Percentiles rank a stretch among this genome's conserved stretches.
Conservation (phyloP, 1,284 basidiomycete species). For the Tylopilus sp. region DNA sequence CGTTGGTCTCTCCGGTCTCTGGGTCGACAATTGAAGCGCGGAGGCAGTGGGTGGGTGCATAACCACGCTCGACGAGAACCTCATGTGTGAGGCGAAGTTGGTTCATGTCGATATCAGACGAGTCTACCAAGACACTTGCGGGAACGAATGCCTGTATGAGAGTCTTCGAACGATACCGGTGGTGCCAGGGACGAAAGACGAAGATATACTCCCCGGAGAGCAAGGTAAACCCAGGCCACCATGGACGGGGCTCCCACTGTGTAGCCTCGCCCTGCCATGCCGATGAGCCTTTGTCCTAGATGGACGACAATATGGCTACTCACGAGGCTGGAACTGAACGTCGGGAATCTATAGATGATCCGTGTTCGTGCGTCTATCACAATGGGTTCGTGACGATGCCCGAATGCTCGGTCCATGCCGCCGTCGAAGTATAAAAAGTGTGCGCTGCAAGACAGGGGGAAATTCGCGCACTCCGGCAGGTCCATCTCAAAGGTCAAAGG, state of each 20-base stretch:
- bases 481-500: slow-evolving; percentile 18
- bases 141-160: slow-evolving; percentile 21
- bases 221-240: slow-evolving; percentile 14
- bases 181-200: slow-evolving; percentile 15
- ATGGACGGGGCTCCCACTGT: background rate
- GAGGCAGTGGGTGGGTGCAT: slow-evolving; percentile 11
- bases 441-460: slow-evolving; percentile 16
- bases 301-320: slow-evolving; percentile 1
- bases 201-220: slow-evolving; percentile 15
- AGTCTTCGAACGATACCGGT: slow-evolving; percentile 3
- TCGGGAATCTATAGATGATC: slow-evolving; percentile 17
- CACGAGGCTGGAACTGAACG: slow-evolving; percentile 17
- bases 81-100: slow-evolving; percentile 23
- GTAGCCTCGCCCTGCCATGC: slow-evolving; percentile 3
- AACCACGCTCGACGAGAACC: slow-evolving; percentile 3
- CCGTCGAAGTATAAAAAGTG: slow-evolving; percentile 20
- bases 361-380: slow-evolving; percentile 21
- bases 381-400: slow-evolving; percentile 10
- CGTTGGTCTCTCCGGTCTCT: slow-evolving; percentile 10
- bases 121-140: slow-evolving; percentile 1
- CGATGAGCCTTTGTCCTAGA: background rate
- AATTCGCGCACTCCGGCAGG: slow-evolving; percentile 16
- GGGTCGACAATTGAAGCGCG: slow-evolving; percentile 14
- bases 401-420: slow-evolving; percentile 16
- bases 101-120: background rate